phyloP scores from a whole-genome alignment of 1,284 basidiomycete species.

The Meripilus lineatus region DNA sequence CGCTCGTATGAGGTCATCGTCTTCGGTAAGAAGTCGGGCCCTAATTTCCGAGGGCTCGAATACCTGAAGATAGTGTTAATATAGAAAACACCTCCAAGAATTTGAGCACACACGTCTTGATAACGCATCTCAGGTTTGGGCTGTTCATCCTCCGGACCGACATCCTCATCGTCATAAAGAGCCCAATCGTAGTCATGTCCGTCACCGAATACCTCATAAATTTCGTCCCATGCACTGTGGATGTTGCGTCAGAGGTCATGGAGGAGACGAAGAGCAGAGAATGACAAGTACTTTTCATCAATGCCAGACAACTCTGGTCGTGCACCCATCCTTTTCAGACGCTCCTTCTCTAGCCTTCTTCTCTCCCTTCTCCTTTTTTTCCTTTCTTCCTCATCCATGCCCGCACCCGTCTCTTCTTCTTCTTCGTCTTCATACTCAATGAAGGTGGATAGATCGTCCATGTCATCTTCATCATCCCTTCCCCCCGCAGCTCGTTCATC shows the following conservation, averaged over 20 bases:
- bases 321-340: conserved; percentile 54
- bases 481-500: conserved; percentile 60
- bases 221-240: conserved; percentile 96
- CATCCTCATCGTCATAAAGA: conserved; percentile 72
- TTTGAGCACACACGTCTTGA: conserved; percentile 67
- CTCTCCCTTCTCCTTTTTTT: conserved; percentile 69
- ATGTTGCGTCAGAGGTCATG: conserved; percentile 18
- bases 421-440: conserved; percentile 91
- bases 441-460: conserved; percentile 83
- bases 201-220: conserved; percentile 95
- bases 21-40: conserved; percentile 87
- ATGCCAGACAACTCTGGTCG: conserved; percentile 82
- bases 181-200: conserved; percentile 98
- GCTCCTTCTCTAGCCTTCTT: conserved; percentile 59
- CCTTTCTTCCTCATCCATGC: conserved; percentile 68
- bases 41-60: conserved; percentile 98
- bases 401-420: conserved; percentile 73
- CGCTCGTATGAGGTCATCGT: conserved; percentile 89
- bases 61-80: conserved; percentile 50
- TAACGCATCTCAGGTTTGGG: conserved; percentile 77
- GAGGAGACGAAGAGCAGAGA: conserved; percentile 13
- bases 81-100: conserved; percentile 5
- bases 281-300: conserved; percentile 70
- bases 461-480: conserved; percentile 63
- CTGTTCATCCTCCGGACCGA: conserved; percentile 54